A percentile compares a stretch with the other conserved stretches of the same genome.
These are phyloP conservation scores for Saccharomyces hybrid DNA, from an alignment of 1,139 yeast genomes.

Conservation along the genomic window DNA sequence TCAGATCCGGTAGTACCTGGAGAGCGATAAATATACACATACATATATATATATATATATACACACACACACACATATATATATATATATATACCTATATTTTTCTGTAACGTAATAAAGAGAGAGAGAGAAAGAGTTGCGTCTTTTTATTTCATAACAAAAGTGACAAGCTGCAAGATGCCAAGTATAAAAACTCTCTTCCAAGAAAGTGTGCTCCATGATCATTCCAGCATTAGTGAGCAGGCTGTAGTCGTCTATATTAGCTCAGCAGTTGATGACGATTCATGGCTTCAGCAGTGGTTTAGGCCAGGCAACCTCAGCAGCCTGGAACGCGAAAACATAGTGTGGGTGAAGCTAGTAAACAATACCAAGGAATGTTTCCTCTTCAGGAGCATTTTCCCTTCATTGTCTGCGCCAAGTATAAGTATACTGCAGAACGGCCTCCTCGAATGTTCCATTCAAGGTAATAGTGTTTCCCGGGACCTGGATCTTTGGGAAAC, in stretches of 20 bases:
- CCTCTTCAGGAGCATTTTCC: background rate
- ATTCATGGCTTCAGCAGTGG: background rate
- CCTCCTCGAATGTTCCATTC: background rate
- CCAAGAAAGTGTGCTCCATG: background rate
- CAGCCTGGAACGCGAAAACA: background rate
- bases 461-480: background rate
- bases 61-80: background rate
- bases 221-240: background rate
- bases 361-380: background rate
- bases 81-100: background rate
- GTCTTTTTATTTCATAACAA: no score
- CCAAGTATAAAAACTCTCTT: background rate
- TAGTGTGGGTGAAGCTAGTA: background rate
- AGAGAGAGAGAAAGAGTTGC: no score
- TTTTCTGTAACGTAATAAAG: no score
- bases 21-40: background rate
- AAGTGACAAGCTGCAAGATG: background rate
- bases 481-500: background rate
- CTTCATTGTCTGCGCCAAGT: background rate
- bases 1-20: background rate
- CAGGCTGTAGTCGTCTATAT: background rate
- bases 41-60: background rate
- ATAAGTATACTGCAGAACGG: background rate
- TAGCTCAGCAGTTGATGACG: background rate
- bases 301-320: background rate